Evolutionary conservation across 441 rosid genomes (phyloP).

Genomic region (Arabidopsis hybrid): DNA sequence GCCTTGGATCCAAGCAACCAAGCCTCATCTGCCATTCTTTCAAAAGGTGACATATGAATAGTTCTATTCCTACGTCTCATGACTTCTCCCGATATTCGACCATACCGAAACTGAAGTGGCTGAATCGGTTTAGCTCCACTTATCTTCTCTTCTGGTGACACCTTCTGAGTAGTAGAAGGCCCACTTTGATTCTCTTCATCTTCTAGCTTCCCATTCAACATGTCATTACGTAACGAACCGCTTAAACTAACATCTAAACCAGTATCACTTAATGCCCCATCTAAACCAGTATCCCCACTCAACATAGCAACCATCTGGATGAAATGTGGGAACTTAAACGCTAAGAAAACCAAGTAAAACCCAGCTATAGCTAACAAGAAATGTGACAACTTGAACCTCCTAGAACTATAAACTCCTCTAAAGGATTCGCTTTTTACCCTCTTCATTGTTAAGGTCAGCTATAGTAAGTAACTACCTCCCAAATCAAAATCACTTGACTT

Average conservation of each 20-base stretch:
- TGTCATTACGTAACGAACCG: constrained; percentile 73
- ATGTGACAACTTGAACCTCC: constrained; percentile 86
- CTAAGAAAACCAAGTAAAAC: constrained; percentile 76
- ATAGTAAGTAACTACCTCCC: constrained; percentile 25
- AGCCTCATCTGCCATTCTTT: constrained; percentile 92
- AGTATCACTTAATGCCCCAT: constrained; percentile 48
- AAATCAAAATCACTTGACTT: constrained; percentile 38
- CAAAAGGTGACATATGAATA: constrained; percentile 63
- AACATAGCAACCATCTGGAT: constrained; percentile 69
- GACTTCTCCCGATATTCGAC: constrained; percentile 76
- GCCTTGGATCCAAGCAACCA: constrained; percentile 90
- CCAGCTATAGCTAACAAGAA: constrained; percentile 65
- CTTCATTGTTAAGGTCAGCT: constrained; percentile 60
- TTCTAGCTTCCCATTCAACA: constrained; percentile 69
- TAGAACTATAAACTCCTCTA: constrained; percentile 45
- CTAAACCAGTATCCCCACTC: constrained; percentile 70
- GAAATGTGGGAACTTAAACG: constrained; percentile 82
- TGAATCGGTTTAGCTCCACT: constrained; percentile 50
- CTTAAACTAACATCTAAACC: constrained; percentile 61
- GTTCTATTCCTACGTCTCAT: constrained; percentile 76
- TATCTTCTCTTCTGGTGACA: constrained; percentile 51
- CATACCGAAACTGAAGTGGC: constrained; percentile 70
- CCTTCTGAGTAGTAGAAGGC: constrained; percentile 64
- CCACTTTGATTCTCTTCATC: constrained; percentile 61
- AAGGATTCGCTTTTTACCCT: constrained; percentile 70